Percentiles rank a stretch among this genome's conserved stretches.
phyloP scores from a whole-genome alignment of 208 protist species.

The Leishmania arabica region DNA sequence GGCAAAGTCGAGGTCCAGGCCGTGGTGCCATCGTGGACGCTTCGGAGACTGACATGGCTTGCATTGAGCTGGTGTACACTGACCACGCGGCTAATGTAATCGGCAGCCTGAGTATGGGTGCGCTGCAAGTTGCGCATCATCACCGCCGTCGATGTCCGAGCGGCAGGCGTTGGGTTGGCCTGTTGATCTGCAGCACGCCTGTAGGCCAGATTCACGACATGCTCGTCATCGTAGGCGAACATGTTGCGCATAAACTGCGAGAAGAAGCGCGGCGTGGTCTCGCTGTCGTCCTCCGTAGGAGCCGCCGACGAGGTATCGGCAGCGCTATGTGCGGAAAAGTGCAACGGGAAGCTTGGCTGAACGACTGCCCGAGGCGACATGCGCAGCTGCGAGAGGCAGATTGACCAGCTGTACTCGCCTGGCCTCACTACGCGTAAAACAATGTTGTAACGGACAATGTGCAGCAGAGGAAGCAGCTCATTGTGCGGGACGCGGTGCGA shows the following conservation, averaged over 20 bases:
- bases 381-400: slow-evolving; percentile 52
- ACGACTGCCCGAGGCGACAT: slow-evolving; percentile 32
- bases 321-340: slow-evolving; percentile 4
- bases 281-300: background rate
- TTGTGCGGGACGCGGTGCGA: slow-evolving; percentile 5
- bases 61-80: slow-evolving; percentile 22
- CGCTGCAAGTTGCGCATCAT: background rate
- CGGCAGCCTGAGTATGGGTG: slow-evolving; percentile 9
- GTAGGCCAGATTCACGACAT: background rate
- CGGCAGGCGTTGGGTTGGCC: background rate
- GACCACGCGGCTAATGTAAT: slow-evolving; percentile 21
- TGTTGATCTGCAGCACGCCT: slow-evolving; percentile 1
- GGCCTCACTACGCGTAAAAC: slow-evolving; percentile 51
- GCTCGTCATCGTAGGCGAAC: slow-evolving; percentile 32
- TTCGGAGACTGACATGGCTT: slow-evolving; percentile 25
- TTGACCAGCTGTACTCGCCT: slow-evolving; percentile 67
- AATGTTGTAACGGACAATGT: slow-evolving; percentile 67
- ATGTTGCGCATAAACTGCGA: slow-evolving; percentile 46
- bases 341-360: background rate
- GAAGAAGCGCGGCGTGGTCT: slow-evolving; percentile 44
- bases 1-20: slow-evolving; percentile 25
- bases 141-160: background rate
- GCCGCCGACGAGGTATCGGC: slow-evolving; percentile 27
- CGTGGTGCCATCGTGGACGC: slow-evolving; percentile 11
- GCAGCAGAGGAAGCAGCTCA: slow-evolving; percentile 34